Evolutionary conservation across 176 grass and related monocot genomes (phyloP), one percentile per base, ranked within the genome.

Genomic region (Eleusine indica): DNA sequence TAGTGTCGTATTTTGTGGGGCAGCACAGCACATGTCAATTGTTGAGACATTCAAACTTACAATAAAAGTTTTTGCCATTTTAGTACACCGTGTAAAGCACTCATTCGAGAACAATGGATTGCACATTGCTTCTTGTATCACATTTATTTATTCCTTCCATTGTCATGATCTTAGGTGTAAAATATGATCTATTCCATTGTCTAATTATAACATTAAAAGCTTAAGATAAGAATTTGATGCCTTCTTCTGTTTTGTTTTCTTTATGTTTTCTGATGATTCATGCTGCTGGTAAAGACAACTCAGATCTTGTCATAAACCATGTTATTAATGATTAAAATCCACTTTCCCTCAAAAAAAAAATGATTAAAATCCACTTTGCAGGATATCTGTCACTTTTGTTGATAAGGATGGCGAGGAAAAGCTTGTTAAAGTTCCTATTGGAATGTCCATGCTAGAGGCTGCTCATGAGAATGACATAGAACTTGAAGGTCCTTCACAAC

Each of bases 381-480:
- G 96, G 78, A 98, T 98, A 90, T 94, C 91, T 83, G 96, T 95
- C 49, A 90, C 91, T 46, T 94, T 98, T 87, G 77, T 98, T 57
- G 89, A 91, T 67, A 92, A 95, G 66, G 85, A 95, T 81, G 96
- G 96, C 1, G 80, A 91, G 77, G 91, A 95, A 82, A 93, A 88
- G 53, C 48, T 90, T 79, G 86, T 98, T 69, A 83, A 92, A 77
- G 96, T 95, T 91, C 93, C 89, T 75, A 76, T 98, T 84, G 93
- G 96, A 90, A 98, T 95, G 93, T 98, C 93, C 35, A 95, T 98
- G 89, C 79, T 98, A 84, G 96, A 98, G 78, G 93, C 85, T 73
- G 93, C 93, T 85, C 91, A 96, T 89, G 96, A 98, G 84, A 98
- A 98, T 85, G 91, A 98, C 78, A 92, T 95, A 83, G 93, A 98